A percentile compares a stretch with the other conserved stretches of the same genome.
Evolutionary conservation across 441 rosid genomes (phyloP).

Genomic region (Gossypium gossypioides): DNA sequence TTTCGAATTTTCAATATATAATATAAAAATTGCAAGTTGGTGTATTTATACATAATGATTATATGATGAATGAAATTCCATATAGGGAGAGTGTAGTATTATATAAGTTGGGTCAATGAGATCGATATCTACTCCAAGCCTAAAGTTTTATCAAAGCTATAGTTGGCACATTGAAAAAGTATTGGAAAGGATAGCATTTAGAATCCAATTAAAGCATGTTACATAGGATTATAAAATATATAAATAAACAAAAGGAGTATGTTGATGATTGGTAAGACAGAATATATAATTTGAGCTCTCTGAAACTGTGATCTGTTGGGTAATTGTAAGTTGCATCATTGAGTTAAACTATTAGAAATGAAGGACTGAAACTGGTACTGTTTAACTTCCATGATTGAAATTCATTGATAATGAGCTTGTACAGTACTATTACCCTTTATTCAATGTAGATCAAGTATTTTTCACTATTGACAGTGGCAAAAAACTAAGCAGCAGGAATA

Average conservation of each 20-base stretch:
- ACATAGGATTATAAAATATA: no score
- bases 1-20: no score
- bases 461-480: background rate
- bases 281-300: background rate
- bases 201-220: background rate
- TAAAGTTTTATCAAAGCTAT: background rate
- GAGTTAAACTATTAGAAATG: slow-evolving; percentile 18
- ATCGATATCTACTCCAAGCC: background rate
- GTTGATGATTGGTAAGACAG: no score
- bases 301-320: background rate
- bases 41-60: no score
- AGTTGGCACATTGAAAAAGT: background rate
- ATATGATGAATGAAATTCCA: background rate
- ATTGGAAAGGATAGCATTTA: background rate
- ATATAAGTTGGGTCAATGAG: background rate
- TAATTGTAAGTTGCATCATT: slow-evolving; percentile 2
- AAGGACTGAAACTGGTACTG: slow-evolving; percentile 10
- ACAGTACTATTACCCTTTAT: background rate
- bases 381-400: slow-evolving; percentile 21
- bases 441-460: background rate
- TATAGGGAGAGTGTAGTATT: background rate
- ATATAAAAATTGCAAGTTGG: no score
- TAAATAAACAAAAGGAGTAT: no score
- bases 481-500: background rate
- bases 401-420: background rate